Base-by-base conservation (phyloP, 495 filamentous ascomycete species). In the Penicillium paxilli region DNA sequence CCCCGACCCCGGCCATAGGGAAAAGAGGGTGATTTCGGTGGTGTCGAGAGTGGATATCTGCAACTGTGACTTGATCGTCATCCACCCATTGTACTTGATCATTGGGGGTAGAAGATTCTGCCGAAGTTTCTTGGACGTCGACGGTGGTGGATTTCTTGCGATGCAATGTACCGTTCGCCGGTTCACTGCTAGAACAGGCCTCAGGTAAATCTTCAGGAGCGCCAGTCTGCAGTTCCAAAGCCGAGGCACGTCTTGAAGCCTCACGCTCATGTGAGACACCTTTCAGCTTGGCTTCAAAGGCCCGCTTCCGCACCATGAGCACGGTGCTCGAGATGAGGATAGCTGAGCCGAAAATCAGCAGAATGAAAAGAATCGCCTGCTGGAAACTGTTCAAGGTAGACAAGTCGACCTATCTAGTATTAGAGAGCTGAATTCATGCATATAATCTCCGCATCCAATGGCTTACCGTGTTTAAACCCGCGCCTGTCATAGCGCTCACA, bases 401-500 rank as follows among this genome's bases (percentile, higher is more conserved):
- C 5, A 87, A 60, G 51, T 88, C 83, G 42, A 88, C 69, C 67
- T 78, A 38, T n/a, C 46, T n/a, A 16, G 8, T n/a, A 7, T 64
- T 26, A 65, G 84, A 89, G 2, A 83, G 60, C 49, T 85, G 81
- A 5, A 28, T 38, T 38, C 12, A 16, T 42, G 85, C 66, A 65
- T 77, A 58, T 9, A 56, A 26, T 20, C 23, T 5, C 21, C 32
- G 25, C 4, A 3, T 12, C 17, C 38, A 16, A 25, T 21, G 7
- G 65, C 82, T 69, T 66, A 86, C 80, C 20, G 84, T 89, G 52
- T 89, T 90, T 26, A 92, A 72, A 0, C 88, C 88, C 26, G 91
- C 87, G 47, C 85, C 79, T 14, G 90, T 92, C 83, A 94, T 93
- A 21, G 91, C 90, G 55, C 83, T 88, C 37, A 88, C 83, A 40